Conservation (phyloP, 176 grass and related monocot genomes). For the Zoysia pacifica region DNA sequence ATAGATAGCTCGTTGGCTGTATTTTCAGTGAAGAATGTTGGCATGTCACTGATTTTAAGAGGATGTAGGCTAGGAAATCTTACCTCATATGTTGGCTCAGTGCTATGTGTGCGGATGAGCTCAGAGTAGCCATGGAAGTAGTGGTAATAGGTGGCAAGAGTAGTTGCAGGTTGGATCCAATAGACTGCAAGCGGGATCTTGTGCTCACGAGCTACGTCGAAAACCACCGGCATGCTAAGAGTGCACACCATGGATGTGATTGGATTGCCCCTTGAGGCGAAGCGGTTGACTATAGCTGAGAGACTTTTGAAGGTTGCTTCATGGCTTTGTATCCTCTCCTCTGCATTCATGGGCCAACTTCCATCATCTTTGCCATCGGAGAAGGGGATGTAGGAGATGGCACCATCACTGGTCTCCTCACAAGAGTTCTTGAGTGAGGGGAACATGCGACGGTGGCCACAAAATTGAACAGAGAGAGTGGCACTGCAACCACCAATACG, state of each 20-base stretch:
- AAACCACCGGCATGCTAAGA: neutral
- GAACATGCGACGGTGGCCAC: slow-evolving; percentile 43
- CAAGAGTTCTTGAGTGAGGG: neutral
- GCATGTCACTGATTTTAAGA: slow-evolving; percentile 38
- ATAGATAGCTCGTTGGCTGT: neutral
- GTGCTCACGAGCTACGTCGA: slow-evolving; percentile 39
- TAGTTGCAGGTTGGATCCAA: slow-evolving; percentile 45
- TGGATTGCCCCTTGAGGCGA: neutral
- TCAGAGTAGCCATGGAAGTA: slow-evolving; percentile 48
- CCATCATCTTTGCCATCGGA: slow-evolving; percentile 43
- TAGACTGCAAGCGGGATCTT: slow-evolving; percentile 40
- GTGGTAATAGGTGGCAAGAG: slow-evolving; percentile 41
- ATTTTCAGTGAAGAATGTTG: slow-evolving; percentile 31
- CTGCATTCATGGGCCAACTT: neutral
- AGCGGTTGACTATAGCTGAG: slow-evolving; percentile 24
- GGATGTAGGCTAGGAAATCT: slow-evolving; percentile 31
- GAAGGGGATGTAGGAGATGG: slow-evolving; percentile 34
- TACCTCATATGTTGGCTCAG: slow-evolving; percentile 1
- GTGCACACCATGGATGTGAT: slow-evolving; percentile 46
- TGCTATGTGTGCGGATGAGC: slow-evolving; percentile 7
- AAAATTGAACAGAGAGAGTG: slow-evolving; percentile 38
- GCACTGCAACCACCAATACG: neutral
- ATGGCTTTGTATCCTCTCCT: slow-evolving; percentile 1
- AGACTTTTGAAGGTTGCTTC: slow-evolving; percentile 17
- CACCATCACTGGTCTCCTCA: slow-evolving; percentile 11